phyloP scores from a whole-genome alignment of 2,329 filamentous ascomycete genomes.

The Exophiala xenobiotica region DNA sequence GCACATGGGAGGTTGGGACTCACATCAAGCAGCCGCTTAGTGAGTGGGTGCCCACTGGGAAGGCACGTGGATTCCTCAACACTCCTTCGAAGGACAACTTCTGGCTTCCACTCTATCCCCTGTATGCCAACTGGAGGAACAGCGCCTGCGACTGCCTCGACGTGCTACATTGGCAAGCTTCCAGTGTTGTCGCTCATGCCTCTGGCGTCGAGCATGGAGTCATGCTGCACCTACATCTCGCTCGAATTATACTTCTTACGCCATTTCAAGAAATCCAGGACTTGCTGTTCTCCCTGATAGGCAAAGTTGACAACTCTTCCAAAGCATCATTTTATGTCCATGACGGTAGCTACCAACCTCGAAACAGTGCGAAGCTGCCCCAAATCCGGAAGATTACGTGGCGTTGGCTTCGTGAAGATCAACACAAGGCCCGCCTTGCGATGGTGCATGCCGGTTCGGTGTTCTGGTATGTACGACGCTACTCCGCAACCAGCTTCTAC shows the following conservation, averaged over 20 bases:
- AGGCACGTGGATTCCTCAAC: conserved; percentile 39
- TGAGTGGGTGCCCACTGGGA: conserved; percentile 46
- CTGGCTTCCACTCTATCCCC: conserved; percentile 50
- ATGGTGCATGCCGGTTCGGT: conserved; percentile 54
- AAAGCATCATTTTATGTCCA: conserved; percentile 28
- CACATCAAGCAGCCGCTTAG: conserved; percentile 48
- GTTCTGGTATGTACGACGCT: conserved; percentile 55
- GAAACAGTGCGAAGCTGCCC: conserved; percentile 24
- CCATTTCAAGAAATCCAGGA: conserved; percentile 49
- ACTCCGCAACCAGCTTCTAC: conserved; percentile 49
- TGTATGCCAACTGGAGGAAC: conserved; percentile 49
- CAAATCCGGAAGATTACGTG: conserved; percentile 40
- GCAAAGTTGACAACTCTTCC: conserved; percentile 23
- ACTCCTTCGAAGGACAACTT: conserved; percentile 39
- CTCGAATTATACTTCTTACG: conserved; percentile 53
- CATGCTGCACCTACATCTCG: conserved; percentile 56
- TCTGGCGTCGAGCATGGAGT: conserved; percentile 56
- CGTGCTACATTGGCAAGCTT: conserved; percentile 59
- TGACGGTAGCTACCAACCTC: conserved; percentile 28
- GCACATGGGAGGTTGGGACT: conserved; percentile 50
- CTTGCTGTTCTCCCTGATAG: conserved; percentile 30
- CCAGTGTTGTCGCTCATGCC: conserved; percentile 50
- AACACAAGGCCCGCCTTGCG: conserved; percentile 58
- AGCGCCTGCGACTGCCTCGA: conserved; percentile 50
- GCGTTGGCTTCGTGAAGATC: conserved; percentile 53